Evolutionary conservation across 176 grass and related monocot species (phyloP).

Genomic region (Areca catechu): DNA sequence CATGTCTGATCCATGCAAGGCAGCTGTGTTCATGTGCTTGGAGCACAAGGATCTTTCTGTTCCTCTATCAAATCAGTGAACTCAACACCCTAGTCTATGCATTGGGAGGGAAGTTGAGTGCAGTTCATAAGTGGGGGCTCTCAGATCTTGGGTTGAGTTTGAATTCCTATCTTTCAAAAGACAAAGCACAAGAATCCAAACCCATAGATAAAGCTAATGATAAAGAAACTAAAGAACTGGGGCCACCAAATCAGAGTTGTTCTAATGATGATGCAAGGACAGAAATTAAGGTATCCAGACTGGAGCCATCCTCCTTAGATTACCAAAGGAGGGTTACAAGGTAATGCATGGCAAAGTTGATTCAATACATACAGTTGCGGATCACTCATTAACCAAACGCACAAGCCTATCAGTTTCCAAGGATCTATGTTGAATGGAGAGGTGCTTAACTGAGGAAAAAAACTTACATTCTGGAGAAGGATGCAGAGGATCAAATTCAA

Average conservation of each 20-base stretch:
- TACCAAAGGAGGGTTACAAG: constrained; percentile 30
- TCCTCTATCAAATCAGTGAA: constrained; percentile 76
- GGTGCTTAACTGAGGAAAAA: neutral
- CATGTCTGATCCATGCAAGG: constrained; percentile 74
- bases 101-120: constrained; percentile 77
- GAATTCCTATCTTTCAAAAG: constrained; percentile 48
- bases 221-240: constrained; percentile 20
- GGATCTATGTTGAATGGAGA: constrained; percentile 6
- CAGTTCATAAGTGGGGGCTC: constrained; percentile 74
- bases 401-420: constrained; percentile 25
- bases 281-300: constrained; percentile 33
- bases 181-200: constrained; percentile 32
- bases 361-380: neutral
- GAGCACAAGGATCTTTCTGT: constrained; percentile 64
- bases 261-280: constrained; percentile 32
- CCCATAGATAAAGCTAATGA: neutral
- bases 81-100: constrained; percentile 85
- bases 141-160: constrained; percentile 72
- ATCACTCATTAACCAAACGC: constrained; percentile 12
- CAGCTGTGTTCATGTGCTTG: constrained; percentile 75
- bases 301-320: constrained; percentile 17
- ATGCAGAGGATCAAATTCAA: constrained; percentile 6
- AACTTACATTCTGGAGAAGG: neutral
- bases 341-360: constrained; percentile 12
- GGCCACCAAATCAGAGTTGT: neutral